Conservation (phyloP, 2,329 filamentous ascomycete genomes). For the Ascochyta rabiei region DNA sequence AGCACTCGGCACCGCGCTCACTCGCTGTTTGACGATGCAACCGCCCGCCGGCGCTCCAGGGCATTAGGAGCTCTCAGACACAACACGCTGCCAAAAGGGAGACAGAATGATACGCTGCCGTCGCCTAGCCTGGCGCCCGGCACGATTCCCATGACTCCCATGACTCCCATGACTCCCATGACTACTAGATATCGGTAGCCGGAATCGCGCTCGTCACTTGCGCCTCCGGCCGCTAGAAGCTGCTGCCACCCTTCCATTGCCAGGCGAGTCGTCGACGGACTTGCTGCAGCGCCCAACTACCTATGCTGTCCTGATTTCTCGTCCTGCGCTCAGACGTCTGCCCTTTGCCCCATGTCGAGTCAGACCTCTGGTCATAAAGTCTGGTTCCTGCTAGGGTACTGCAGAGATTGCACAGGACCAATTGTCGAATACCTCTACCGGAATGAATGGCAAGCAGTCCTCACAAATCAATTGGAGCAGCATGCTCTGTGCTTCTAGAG, state of each 20-base stretch:
- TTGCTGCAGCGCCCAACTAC: slow-evolving; percentile 12
- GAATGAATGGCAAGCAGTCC: background rate
- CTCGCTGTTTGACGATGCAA: background rate
- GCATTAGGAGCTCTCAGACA: slow-evolving; percentile 17
- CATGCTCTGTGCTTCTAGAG: background rate
- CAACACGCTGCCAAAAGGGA: background rate
- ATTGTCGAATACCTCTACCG: background rate
- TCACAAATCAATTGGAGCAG: background rate
- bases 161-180: too few relatives aligned
- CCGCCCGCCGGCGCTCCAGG: slow-evolving; percentile 3
- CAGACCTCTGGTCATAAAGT: slow-evolving; percentile 23
- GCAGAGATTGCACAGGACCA: slow-evolving; percentile 6
- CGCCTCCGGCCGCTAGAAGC: slow-evolving; percentile 29
- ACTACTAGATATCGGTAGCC: slow-evolving; percentile 3
- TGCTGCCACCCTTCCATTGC: slow-evolving; percentile 19
- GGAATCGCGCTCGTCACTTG: slow-evolving; percentile 12
- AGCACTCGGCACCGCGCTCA: too few relatives aligned
- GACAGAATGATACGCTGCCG: background rate
- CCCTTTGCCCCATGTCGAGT: slow-evolving; percentile 11
- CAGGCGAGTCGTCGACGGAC: slow-evolving; percentile 1
- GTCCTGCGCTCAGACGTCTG: slow-evolving; percentile 10
- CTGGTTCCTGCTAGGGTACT: slow-evolving; percentile 19
- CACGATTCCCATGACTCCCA: slow-evolving; percentile 11
- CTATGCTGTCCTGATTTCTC: slow-evolving; percentile 7
- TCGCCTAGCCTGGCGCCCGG: background rate